Percentiles rank a stretch among this genome's conserved stretches.
Evolutionary conservation across 2,329 filamentous ascomycete genomes (phyloP).

Genomic region (Metarhizium brunneum): DNA sequence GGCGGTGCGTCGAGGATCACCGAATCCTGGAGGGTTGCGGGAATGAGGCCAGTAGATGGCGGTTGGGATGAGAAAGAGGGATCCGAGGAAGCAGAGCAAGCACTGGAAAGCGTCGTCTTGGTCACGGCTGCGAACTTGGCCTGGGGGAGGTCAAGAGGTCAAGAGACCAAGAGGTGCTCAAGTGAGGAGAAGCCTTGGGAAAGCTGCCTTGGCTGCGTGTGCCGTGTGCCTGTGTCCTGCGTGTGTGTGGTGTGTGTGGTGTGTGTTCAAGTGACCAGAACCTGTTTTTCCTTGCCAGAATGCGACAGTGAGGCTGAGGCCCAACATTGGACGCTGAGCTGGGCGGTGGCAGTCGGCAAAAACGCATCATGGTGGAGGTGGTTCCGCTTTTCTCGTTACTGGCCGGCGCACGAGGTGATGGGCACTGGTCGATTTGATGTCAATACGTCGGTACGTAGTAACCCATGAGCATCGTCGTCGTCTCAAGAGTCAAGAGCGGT

Average conservation of each 20-base stretch:
- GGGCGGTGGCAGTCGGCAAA: conserved; percentile 10
- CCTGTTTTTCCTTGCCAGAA: neutral
- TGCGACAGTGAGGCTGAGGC: conserved; percentile 5
- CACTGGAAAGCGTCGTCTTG: neutral
- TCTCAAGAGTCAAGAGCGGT: no score
- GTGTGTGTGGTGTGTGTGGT: neutral
- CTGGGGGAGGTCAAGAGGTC: neutral
- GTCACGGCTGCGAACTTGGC: neutral
- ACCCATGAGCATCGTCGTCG: no score
- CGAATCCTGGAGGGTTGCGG: conserved; percentile 3
- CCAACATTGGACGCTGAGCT: neutral
- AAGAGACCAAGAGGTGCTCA: neutral
- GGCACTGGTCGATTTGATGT: no score
- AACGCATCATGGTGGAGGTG: neutral
- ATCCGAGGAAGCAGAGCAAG: conserved; percentile 1
- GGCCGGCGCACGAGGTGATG: no score
- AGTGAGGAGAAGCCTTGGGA: conserved; percentile 4
- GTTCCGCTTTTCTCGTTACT: neutral
- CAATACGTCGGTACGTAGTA: no score
- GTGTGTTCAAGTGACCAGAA: no score
- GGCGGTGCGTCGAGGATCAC: conserved; percentile 2
- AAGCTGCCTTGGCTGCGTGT: neutral
- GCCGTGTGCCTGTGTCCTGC: no score
- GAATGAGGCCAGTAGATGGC: neutral
- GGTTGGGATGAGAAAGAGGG: neutral